Base-by-base conservation (phyloP, 192 early-diverging fungal species). In the Podila horticola region DNA sequence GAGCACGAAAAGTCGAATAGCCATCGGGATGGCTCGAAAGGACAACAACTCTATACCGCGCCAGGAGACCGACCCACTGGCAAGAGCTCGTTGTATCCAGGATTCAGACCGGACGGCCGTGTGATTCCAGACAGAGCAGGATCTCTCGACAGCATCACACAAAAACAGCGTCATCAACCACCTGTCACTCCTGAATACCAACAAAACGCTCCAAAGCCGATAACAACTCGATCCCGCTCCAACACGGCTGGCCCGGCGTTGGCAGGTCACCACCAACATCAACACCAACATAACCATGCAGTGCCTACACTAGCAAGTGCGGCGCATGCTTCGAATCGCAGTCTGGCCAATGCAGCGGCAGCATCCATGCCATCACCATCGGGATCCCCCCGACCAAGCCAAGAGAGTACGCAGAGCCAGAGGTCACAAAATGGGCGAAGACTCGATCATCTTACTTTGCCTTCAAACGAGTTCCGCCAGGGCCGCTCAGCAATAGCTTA, bases 401-500 rank as follows among this genome's bases (percentile, higher is more conserved):
- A 77, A 15, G 68, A 77, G 29, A 64, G 62, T 20, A 17, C 34
- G 45, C 67, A 66, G 6, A 24, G 45, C 24, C 62, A 63, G 36
- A 19, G 33, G 9, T 22, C 28, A 24, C 59, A 60, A 7, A 13
- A 30, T 61, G 28, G 26, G 59, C 29, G 30, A 19, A 29, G 20
- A 29, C 0, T 17, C 15, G 62, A 63, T 4, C 62, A 36, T 20
- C 20, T 36, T 12, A 29, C 59, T 13, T 30, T 30, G 28, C 22
- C 59, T 58, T 38, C 31, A 59, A 72, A 30, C 61, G 69, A 26
- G 66, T 58, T 34, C 58, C 60, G 66, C 24, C 28, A 68, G 2
- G 68, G 62, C 20, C 52, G 52, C 17, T 55, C 52, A 55, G 22
- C 24, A 45, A 20, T 4, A 17, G 10, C 41, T n/a, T 13, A n/a